Evolutionary conservation across 2,329 filamentous ascomycete species (phyloP).

Genomic region (Stagonosporopsis chrysanthemi): DNA sequence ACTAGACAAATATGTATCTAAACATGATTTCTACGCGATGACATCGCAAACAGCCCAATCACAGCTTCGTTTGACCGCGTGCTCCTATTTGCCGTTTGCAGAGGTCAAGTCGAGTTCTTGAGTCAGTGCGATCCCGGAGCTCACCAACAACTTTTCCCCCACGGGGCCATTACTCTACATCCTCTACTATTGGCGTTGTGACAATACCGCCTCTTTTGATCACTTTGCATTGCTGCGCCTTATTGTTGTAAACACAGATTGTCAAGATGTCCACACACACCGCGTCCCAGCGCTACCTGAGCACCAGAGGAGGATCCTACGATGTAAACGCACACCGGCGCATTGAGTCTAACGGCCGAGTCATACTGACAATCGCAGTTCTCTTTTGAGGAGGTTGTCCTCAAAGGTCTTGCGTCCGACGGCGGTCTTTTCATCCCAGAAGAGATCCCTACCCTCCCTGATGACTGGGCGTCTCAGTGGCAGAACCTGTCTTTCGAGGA

Average conservation of each 20-base stretch:
- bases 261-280: slow-evolving; percentile 55
- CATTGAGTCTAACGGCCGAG: slow-evolving; percentile 4
- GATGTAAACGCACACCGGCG: slow-evolving; percentile 55
- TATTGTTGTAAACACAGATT: slow-evolving; percentile 3
- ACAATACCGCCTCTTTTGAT: slow-evolving; percentile 16
- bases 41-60: background rate
- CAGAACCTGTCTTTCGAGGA: slow-evolving; percentile 79
- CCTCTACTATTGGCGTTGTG: slow-evolving; percentile 17
- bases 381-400: slow-evolving; percentile 88
- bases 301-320: slow-evolving; percentile 69
- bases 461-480: slow-evolving; percentile 74
- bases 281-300: slow-evolving; percentile 67
- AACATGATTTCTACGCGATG: background rate
- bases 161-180: slow-evolving; percentile 31
- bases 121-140: slow-evolving; percentile 42
- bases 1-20: background rate
- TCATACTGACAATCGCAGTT: slow-evolving; percentile 61
- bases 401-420: slow-evolving; percentile 86
- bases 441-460: slow-evolving; percentile 71
- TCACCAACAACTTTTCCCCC: slow-evolving; percentile 34
- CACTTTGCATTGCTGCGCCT: slow-evolving; percentile 1
- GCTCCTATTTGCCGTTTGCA: slow-evolving; percentile 14
- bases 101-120: slow-evolving; percentile 25
- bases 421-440: slow-evolving; percentile 91
- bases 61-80: background rate